Evolutionary conservation across 352 stramenopile species (phyloP).

Genomic region (Blastocystis sp.): DNA sequence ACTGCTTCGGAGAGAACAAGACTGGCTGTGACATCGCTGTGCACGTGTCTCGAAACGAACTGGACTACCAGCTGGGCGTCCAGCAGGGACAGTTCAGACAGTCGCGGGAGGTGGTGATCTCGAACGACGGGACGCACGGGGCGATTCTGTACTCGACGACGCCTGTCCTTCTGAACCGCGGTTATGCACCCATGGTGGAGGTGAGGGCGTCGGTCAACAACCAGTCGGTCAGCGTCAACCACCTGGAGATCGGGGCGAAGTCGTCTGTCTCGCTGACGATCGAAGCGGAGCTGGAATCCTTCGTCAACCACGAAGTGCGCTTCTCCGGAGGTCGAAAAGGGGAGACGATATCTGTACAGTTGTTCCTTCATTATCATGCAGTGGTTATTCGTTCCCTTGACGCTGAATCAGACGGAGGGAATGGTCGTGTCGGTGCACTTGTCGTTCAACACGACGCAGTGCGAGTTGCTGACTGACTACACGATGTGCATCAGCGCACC

Average conservation of each 20-base stretch:
- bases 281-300: background rate
- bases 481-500: background rate
- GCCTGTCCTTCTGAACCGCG: background rate
- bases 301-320: background rate
- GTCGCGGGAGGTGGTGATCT: background rate
- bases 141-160: background rate
- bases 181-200: background rate
- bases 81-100: background rate
- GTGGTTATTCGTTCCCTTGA: background rate
- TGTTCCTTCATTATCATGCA: background rate
- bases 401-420: background rate
- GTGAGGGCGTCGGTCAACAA: background rate
- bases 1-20: background rate
- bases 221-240: background rate
- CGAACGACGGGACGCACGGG: background rate
- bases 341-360: background rate
- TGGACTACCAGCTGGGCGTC: background rate
- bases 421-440: background rate
- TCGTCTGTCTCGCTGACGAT: background rate
- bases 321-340: background rate
- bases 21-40: background rate
- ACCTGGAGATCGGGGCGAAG: background rate
- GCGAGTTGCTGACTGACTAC: background rate
- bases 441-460: background rate
- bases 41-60: background rate